phyloP scores from a whole-genome alignment of 2,329 filamentous ascomycete species.

The Epichloe festucae region DNA sequence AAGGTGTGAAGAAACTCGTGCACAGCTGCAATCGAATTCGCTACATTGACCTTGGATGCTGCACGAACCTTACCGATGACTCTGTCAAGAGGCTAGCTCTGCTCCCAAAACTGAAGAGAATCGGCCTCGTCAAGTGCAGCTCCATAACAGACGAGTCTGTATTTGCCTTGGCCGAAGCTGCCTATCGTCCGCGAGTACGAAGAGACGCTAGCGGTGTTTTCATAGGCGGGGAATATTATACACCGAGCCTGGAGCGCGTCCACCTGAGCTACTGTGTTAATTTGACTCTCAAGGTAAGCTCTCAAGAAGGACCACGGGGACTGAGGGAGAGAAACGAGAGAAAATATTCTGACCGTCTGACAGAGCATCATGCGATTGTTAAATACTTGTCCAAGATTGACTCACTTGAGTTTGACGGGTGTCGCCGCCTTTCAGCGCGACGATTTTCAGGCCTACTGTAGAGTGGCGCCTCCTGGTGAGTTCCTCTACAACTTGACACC shows the following conservation, averaged over 20 bases:
- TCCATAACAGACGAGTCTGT: constrained; percentile 86
- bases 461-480: constrained; percentile 64
- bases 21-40: constrained; percentile 82
- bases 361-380: constrained; percentile 83
- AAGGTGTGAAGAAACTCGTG: constrained; percentile 73
- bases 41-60: constrained; percentile 97
- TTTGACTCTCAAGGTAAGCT: constrained; percentile 63
- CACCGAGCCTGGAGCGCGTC: constrained; percentile 71
- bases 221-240: constrained; percentile 39
- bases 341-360: constrained; percentile 1
- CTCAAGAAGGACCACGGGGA: neutral
- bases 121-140: constrained; percentile 88
- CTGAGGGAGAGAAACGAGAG: neutral
- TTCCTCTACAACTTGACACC: neutral
- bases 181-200: constrained; percentile 36
- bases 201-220: constrained; percentile 35
- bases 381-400: constrained; percentile 83
- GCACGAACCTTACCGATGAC: constrained; percentile 71
- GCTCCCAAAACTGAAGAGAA: constrained; percentile 85
- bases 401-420: constrained; percentile 87
- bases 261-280: constrained; percentile 92
- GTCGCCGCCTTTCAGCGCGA: constrained; percentile 81
- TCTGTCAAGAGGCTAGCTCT: constrained; percentile 75
- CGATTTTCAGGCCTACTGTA: constrained; percentile 74
- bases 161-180: constrained; percentile 63